Evolutionary conservation across 2,329 filamentous ascomycete genomes (phyloP).

Genomic region (Phaeosphaeria sp.): DNA sequence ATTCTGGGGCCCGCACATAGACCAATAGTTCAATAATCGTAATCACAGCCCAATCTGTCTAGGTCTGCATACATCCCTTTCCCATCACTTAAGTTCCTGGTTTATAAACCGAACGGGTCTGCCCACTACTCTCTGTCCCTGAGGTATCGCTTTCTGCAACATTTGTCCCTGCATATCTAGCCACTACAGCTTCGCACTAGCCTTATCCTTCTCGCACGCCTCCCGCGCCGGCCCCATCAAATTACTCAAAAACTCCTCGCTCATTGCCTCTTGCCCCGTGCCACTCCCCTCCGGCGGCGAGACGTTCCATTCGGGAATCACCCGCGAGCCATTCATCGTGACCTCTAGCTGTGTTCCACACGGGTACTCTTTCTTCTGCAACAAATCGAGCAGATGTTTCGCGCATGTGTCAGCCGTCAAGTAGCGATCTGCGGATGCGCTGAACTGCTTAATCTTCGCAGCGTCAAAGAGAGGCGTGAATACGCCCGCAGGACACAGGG

Average conservation of each 20-base stretch:
- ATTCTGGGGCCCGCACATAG: neutral
- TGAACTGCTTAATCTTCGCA: conserved; percentile 31
- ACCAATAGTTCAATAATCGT: neutral
- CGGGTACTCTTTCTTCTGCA: conserved; percentile 37
- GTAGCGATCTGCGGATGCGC: conserved; percentile 10
- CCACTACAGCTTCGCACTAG: conserved; percentile 12
- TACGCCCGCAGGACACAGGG: conserved; percentile 35
- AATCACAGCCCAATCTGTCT: neutral
- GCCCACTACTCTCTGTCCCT: no score
- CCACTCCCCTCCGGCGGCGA: conserved; percentile 25
- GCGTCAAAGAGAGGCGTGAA: conserved; percentile 34
- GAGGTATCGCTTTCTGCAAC: neutral
- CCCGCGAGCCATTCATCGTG: conserved; percentile 21
- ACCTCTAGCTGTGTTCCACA: conserved; percentile 36
- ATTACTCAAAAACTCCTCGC: conserved; percentile 17
- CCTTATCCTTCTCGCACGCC: conserved; percentile 22
- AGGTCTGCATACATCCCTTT: neutral
- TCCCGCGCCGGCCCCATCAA: conserved; percentile 30
- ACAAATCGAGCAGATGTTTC: conserved; percentile 23
- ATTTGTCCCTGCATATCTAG: neutral
- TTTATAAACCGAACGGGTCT: neutral
- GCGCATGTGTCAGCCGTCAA: conserved; percentile 33
- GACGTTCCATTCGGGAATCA: conserved; percentile 39
- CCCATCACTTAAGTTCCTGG: no score
- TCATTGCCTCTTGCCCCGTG: conserved; percentile 25